Evolutionary conservation across 805 yeast species (phyloP).

Genomic region (Zygotorulaspora florentina): DNA sequence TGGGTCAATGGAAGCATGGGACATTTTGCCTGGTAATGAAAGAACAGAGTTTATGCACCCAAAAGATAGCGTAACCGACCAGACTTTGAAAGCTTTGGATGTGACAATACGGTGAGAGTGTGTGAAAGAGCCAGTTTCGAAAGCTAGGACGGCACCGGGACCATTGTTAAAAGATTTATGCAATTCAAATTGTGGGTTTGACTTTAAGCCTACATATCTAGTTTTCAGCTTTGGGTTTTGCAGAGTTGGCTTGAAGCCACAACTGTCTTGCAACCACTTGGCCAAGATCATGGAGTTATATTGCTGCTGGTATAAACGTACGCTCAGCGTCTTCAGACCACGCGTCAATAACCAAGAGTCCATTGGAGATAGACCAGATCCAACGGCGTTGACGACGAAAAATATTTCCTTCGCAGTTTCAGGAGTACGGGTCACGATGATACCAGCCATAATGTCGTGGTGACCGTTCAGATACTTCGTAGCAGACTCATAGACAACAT

Average conservation of each 20-base stretch:
- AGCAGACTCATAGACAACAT: slow-evolving; percentile 89
- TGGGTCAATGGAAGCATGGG: slow-evolving; percentile 94
- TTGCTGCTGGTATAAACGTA: slow-evolving; percentile 86
- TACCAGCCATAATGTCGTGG: slow-evolving; percentile 96
- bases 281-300: slow-evolving; percentile 73
- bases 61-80: slow-evolving; percentile 87
- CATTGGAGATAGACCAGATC: slow-evolving; percentile 88
- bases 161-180: slow-evolving; percentile 78
- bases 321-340: slow-evolving; percentile 83
- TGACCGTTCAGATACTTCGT: slow-evolving; percentile 92
- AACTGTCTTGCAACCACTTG: slow-evolving; percentile 54
- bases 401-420: slow-evolving; percentile 65
- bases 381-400: slow-evolving; percentile 82
- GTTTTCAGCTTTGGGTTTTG: slow-evolving; percentile 42
- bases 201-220: slow-evolving; percentile 77
- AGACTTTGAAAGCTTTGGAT: slow-evolving; percentile 53
- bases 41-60: slow-evolving; percentile 92
- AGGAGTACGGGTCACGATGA: slow-evolving; percentile 63
- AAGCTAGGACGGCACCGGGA: slow-evolving; percentile 82
- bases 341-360: slow-evolving; percentile 87
- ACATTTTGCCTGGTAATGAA: slow-evolving; percentile 93
- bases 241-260: slow-evolving; percentile 45
- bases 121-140: slow-evolving; percentile 76
- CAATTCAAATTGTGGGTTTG: slow-evolving; percentile 76
- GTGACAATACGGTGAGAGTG: slow-evolving; percentile 71